phyloP scores from a whole-genome alignment of 2,329 filamentous ascomycete species.

The Monosporascus sp. region DNA sequence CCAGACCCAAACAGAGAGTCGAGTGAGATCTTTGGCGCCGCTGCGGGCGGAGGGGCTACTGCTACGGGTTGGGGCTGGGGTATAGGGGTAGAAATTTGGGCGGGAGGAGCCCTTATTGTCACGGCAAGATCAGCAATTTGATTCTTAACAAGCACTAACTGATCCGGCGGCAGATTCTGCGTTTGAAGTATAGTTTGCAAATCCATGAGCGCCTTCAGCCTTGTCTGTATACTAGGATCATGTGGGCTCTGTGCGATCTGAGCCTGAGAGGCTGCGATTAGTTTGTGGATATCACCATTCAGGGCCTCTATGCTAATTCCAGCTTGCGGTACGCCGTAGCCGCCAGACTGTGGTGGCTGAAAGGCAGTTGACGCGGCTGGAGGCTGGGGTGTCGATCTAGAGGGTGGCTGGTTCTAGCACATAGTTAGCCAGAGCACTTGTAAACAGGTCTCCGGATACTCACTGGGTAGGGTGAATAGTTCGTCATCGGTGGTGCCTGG shows the following conservation, averaged over 20 bases:
- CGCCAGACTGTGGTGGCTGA: slow-evolving; percentile 34
- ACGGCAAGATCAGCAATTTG: slow-evolving; percentile 75
- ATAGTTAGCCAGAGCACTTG: slow-evolving; percentile 8
- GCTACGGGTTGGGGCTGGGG: slow-evolving; percentile 29
- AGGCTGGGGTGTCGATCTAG: slow-evolving; percentile 35
- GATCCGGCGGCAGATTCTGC: slow-evolving; percentile 71
- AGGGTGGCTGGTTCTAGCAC: slow-evolving; percentile 18
- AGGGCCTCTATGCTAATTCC: slow-evolving; percentile 66
- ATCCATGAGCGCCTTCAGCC: slow-evolving; percentile 78
- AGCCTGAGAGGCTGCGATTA: slow-evolving; percentile 67
- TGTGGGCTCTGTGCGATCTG: slow-evolving; percentile 72
- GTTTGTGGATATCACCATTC: slow-evolving; percentile 74
- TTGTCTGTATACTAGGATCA: slow-evolving; percentile 70
- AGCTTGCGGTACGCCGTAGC: slow-evolving; percentile 33
- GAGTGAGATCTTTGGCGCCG: slow-evolving; percentile 41
- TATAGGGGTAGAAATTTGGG: slow-evolving; percentile 36
- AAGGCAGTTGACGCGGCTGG: slow-evolving; percentile 32
- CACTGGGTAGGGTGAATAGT: slow-evolving; percentile 28
- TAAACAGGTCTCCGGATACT: slow-evolving; percentile 5
- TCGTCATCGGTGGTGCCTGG: slow-evolving; percentile 14
- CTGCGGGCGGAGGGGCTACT: slow-evolving; percentile 30
- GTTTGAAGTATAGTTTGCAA: slow-evolving; percentile 75
- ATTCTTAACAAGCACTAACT: slow-evolving; percentile 77
- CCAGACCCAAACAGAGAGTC: slow-evolving; percentile 55
- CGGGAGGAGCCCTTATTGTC: slow-evolving; percentile 48